Base-by-base conservation (phyloP, 495 filamentous ascomycete species). In the Neurospora pannonica region DNA sequence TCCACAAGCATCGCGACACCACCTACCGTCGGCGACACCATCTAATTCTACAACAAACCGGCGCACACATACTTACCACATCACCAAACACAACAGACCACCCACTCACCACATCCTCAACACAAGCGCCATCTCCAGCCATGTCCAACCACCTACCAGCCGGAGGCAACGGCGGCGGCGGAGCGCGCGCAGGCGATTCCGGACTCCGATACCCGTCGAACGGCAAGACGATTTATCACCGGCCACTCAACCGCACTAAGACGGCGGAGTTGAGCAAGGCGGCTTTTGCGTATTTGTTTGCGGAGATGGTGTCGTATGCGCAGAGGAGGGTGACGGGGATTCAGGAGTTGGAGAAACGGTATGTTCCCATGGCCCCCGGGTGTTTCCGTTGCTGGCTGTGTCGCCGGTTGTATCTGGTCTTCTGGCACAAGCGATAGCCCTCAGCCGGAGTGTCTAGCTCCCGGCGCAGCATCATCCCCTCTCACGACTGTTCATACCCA, bases 201-300 rank as follows among this genome's bases (percentile, higher is more conserved):
- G 93, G 92, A n/a, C 92, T 99, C 70, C 92, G 94, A 74, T 93
- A 97, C 77, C 94, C 96, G n/a, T 92, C 93, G 36, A 96, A 92
- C 80, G 93, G 93, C 83, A 98, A 98, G 83, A 97, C 94, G 70
- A 98, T 99, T 83, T 99, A 98, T 84, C 94, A 98, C 87, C 89
- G 97, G 72, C 93, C 97, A 75, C 86, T 98, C 69, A 97, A 97
- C 82, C 92, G 96, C 71, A 93, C 89, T 79, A 92, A 92, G 79
- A 93, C 91, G 75, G 87, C 92, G 37, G 94, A 98, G 85, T 88
- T 96, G 74, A 97, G 93, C 82, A 92, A 96, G 72, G 90, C 97
- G 0, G 93, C 92, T 81, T 98, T 99, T 82, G 97, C 96, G 39
- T 98, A 96, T 79, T 86, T 99, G 28, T 99, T 99, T 78, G 91